Conservation (phyloP, 2,329 filamentous ascomycete genomes). For the Magnaporthales sp. region DNA sequence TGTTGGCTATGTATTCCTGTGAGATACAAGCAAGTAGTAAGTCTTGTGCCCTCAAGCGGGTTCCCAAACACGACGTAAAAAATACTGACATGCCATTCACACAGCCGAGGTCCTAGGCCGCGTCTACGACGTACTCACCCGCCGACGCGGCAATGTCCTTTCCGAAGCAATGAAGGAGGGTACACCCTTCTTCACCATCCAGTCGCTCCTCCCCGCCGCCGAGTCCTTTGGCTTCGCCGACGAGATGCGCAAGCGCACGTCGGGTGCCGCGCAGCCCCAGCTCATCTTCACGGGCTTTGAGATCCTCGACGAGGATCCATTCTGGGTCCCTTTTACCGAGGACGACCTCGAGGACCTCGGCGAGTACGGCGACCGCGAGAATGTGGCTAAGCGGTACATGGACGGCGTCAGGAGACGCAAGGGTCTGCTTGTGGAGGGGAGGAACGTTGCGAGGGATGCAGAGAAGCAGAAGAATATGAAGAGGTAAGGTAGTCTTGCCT, state of each 20-base stretch:
- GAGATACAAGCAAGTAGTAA: slow-evolving; percentile 90
- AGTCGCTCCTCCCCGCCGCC: slow-evolving; percentile 78
- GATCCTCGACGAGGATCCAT: slow-evolving; percentile 88
- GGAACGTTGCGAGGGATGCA: slow-evolving; percentile 70
- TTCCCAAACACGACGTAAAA: slow-evolving; percentile 5
- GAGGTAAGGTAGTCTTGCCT: slow-evolving; percentile 30
- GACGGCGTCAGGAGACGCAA: slow-evolving; percentile 81
- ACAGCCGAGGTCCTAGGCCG: slow-evolving; percentile 83
- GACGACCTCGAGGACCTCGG: slow-evolving; percentile 95
- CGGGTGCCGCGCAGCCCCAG: slow-evolving; percentile 84
- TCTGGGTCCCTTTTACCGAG: slow-evolving; percentile 95
- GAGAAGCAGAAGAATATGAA: slow-evolving; percentile 80
- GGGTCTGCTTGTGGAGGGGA: slow-evolving; percentile 75
- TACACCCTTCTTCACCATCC: slow-evolving; percentile 92
- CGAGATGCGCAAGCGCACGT: slow-evolving; percentile 91
- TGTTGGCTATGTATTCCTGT: slow-evolving; percentile 96
- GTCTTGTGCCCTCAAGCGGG: slow-evolving; percentile 17
- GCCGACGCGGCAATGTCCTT: slow-evolving; percentile 80
- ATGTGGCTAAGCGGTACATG: slow-evolving; percentile 94
- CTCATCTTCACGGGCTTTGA: slow-evolving; percentile 90
- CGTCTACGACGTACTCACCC: slow-evolving; percentile 96
- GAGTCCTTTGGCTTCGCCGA: slow-evolving; percentile 95
- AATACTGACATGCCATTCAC: slow-evolving; percentile 13
- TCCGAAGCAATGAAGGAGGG: slow-evolving; percentile 90
- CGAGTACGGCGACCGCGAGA: slow-evolving; percentile 87